Base-by-base conservation (phyloP, 495 filamentous ascomycete species). In the Xylaria flabelliformis region DNA sequence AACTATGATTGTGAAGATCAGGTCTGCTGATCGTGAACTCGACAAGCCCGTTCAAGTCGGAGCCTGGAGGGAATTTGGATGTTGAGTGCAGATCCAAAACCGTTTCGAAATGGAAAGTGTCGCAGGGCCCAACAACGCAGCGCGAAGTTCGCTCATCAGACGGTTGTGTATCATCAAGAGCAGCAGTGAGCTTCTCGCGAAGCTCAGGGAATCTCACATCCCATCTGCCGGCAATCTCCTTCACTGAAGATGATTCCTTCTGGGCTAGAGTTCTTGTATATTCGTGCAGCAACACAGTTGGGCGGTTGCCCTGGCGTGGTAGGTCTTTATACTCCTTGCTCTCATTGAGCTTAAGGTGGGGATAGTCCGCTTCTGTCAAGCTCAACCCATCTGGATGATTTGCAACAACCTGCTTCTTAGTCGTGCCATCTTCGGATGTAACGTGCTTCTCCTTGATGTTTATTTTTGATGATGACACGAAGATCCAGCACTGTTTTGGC, bases 51-150 rank as follows among this genome's bases (percentile, higher is more conserved):
- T 83, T 84, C 65, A 89, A 80, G 26, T 85, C 82, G 36, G 85
- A 84, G 5, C 82, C 81, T 42, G 80, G 74, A 10, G 84, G 84
- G 71, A 86, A 86, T 46, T 82, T 79, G 29, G 80, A 77, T 15
- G 83, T 81, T 13, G 82, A 79, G 69, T 83, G 82, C 8, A 87
- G 67, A 56, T 86, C 81, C 0, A 89, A 77, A 9, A 81, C 81
- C 13, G 82, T 80, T 48, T 87, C 82, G 74, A 89, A 83, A 69
- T 88, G 85, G 65, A 89, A 75, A n/a, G 87, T 82, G 66, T 87
- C 85, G 72, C 84, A 86, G n/a, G 77, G 77, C 9, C 77, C 77
- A 29, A 80, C 75, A 13, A 82, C 72, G 41, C 77, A 78, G 17
- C 78, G 77, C 4, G 74, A 74, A 21, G 73, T 73, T 8, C 74